Evolutionary conservation across 2,329 filamentous ascomycete genomes (phyloP), one percentile per base, ranked within the genome.

Genomic region (Neurospora sp.): DNA sequence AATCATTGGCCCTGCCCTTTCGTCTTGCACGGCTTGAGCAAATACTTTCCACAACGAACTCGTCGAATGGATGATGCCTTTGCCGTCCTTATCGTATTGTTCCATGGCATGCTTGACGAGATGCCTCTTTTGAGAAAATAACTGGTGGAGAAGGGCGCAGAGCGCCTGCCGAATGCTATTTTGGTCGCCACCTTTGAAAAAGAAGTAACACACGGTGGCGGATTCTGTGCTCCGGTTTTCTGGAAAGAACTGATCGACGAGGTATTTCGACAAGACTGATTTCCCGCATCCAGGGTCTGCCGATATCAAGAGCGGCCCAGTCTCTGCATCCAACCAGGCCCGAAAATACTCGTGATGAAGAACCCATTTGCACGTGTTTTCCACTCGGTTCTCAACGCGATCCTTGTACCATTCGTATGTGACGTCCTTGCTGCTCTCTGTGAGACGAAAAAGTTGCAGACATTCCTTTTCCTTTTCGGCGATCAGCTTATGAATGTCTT

Each of bases 151-250:
- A 8, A 83, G 5, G 1, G 80, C 80, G 66, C 80, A 82, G n/a
- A 82, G 74, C 0, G 79, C 80, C 71, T 79, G 77, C 0, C 70
- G 43, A 33, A 77, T 69, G 1, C 73, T 81, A 40, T 80, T 77
- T 66, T 82, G 80, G 46, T 78, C 75, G 69, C 78, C 71, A 40
- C 80, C 78, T 70, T 82, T 82, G 73, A 83, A 83, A 70, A 83
- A 83, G 70, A 82, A 83, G 74, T 83, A 83, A 72, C 80, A 82
- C 2, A 80, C 75, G 0, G 75, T 77, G 69, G 72, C 66, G 2
- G 70, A 19, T 6, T 6, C 6, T 6, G 19, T 23, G 1, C 10
- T 52, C 3, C 67, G 28, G 1, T 36, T 66, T 5, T 19, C 17
- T 37, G 73, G 74, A 0, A 81, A 70, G 6, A 52, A 68, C 6